These are phyloP conservation scores for Trichoderma afroharzianum DNA, from an alignment of 2,329 filamentous ascomycete genomes.

Conservation along the genomic window DNA sequence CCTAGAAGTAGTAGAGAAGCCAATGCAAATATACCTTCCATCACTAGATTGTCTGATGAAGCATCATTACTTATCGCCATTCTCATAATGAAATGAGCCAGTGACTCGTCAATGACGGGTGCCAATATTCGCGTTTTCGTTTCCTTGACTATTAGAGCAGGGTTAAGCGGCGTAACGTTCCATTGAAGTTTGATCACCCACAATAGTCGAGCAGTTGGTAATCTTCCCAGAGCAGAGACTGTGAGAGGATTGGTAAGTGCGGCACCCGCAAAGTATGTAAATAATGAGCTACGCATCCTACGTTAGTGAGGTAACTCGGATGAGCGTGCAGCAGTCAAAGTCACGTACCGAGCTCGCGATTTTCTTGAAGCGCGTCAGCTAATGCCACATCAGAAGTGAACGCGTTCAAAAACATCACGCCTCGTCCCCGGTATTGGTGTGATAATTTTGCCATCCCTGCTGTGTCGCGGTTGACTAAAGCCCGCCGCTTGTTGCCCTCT, in stretches of 20 bases:
- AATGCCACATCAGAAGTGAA: conserved; percentile 2
- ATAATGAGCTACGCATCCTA: background rate
- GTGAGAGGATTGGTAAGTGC: background rate
- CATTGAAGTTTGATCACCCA: background rate
- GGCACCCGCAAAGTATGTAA: background rate
- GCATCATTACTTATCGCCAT: background rate
- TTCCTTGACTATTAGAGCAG: background rate
- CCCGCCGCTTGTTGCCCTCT: conserved; percentile 13
- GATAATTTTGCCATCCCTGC: background rate
- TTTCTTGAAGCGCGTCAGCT: background rate
- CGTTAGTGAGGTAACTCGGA: background rate
- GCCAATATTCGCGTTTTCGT: conserved; percentile 6
- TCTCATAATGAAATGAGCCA: conserved; percentile 13
- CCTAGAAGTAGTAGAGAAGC: conserved; percentile 6
- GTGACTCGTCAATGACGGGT: conserved; percentile 13
- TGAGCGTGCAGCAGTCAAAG: background rate
- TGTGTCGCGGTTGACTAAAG: background rate
- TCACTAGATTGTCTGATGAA: background rate
- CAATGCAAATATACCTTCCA: conserved; percentile 4
- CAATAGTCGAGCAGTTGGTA: background rate
- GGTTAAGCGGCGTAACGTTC: background rate
- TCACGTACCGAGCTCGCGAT: background rate
- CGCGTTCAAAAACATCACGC: background rate
- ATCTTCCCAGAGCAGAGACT: background rate
- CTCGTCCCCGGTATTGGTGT: background rate